Evolutionary conservation across 192 early-diverging fungal genomes (phyloP).

Genomic region (Endogone sp.): DNA sequence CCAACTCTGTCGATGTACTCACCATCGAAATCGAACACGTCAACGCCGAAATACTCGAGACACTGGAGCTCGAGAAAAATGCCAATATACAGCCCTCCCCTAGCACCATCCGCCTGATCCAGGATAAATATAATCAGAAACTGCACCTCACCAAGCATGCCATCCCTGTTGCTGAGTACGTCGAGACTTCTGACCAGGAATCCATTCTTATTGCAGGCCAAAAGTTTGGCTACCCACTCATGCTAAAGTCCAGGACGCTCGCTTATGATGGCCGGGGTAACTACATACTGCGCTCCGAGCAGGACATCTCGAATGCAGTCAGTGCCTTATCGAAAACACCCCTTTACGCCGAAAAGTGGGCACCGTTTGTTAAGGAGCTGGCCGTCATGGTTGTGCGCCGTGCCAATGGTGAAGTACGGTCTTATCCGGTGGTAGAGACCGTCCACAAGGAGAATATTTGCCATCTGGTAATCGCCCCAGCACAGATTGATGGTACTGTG

Average conservation of each 20-base stretch:
- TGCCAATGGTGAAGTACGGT: conserved; percentile 65
- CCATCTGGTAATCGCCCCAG: conserved; percentile 93
- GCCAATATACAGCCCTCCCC: conserved; percentile 78
- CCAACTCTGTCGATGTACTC: conserved; percentile 70
- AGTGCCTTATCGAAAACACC: conserved; percentile 57
- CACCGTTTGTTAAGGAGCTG: conserved; percentile 87
- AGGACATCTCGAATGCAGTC: conserved; percentile 63
- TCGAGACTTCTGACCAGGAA: conserved; percentile 53
- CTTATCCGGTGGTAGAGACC: conserved; percentile 96
- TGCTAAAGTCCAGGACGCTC: conserved; percentile 91
- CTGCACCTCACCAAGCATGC: conserved; percentile 58
- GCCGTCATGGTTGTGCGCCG: conserved; percentile 97
- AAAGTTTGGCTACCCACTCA: conserved; percentile 87
- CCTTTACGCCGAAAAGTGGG: conserved; percentile 95
- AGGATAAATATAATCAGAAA: conserved; percentile 97
- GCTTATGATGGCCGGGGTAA: conserved; percentile 98
- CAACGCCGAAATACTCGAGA: conserved; percentile 58
- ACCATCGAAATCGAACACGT: conserved; percentile 99
- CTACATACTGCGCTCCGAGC: conserved; percentile 72
- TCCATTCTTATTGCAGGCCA: conserved; percentile 50
- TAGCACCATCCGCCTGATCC: conserved; percentile 80
- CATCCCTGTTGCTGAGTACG: conserved; percentile 70
- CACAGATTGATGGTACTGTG: conserved; percentile 87
- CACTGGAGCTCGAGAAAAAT: conserved; percentile 48
- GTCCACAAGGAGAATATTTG: conserved; percentile 97